Base-by-base conservation (phyloP, 2,329 filamentous ascomycete species). In the Bipolaris cookei region DNA sequence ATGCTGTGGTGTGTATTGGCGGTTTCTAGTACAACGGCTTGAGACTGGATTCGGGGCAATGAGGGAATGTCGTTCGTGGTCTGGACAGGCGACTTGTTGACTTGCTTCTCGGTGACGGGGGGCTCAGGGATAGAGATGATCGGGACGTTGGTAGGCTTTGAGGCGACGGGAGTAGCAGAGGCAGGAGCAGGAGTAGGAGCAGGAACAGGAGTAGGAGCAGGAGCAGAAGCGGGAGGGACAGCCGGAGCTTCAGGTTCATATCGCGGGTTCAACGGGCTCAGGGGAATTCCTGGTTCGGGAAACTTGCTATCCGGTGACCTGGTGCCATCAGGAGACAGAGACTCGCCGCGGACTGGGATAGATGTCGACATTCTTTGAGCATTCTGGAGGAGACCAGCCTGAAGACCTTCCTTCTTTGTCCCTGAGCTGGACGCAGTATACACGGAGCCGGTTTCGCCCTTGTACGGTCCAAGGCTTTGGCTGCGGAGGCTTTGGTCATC, bases 361-460 rank as follows among this genome's bases (percentile, higher is more conserved):
- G 83, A 84, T 8, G 79, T 80, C 8, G 85, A 85, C 81, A 87
- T 86, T 23, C 80, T 75, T 64, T 84, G 82, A 13, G 85, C 85
- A 68, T 87, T 86, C 47, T 78, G 76, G 43, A 88, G 68, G 20
- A 88, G 77, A 54, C 66, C 64, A 41, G 83, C 79, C 52, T 80
- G 80, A 71, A 82, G 81, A 56, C 80, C 78, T 32, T 77, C 79
- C 56, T 79, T 79, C 16, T 74, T 71, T 14, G 77, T 80, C 47
- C 75, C 79, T 25, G 73, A 74, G 34, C 81, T 83, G 2, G 82
- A 84, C 13, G 79, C 79, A 16, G 82, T 82, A 66, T 83, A 81
- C 62, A 82, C 78, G 13, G 84, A 86, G 30, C 69, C 75, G 51
- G 78, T 79, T 54, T 80, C 80, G 51, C 64, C 58, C 59, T 66